A percentile compares a stretch with the other conserved stretches of the same genome.
These are phyloP conservation scores for Penicillium herquei DNA, from an alignment of 495 filamentous ascomycete species.

Conservation along the genomic window DNA sequence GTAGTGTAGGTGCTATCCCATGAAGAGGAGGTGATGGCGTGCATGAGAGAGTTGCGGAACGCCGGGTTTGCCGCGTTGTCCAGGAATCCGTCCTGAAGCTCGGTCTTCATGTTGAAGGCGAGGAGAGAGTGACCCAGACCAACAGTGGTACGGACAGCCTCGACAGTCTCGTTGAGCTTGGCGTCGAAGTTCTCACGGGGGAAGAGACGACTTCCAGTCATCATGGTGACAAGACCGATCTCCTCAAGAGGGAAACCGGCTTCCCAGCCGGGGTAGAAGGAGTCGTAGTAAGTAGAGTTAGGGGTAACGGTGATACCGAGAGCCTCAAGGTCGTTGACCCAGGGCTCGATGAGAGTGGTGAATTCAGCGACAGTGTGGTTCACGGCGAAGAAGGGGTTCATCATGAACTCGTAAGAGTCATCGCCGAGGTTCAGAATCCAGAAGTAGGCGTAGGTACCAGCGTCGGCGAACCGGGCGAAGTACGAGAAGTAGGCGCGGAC, in stretches of 20 bases:
- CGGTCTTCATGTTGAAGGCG: conserved; percentile 50
- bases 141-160: conserved; percentile 43
- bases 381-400: conserved; percentile 46
- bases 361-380: conserved; percentile 50
- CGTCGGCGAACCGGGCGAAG: conserved; percentile 47
- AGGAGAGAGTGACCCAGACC: conserved; percentile 42
- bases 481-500: conserved; percentile 45
- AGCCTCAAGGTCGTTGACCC: conserved; percentile 35
- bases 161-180: conserved; percentile 43
- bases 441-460: conserved; percentile 57
- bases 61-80: conserved; percentile 53
- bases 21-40: conserved; percentile 44
- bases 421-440: conserved; percentile 19
- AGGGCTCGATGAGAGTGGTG: conserved; percentile 44
- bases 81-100: conserved; percentile 20
- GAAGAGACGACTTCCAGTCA: conserved; percentile 50
- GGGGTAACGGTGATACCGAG: conserved; percentile 40
- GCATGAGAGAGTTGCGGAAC: conserved; percentile 52
- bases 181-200: conserved; percentile 47
- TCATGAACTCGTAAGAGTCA: conserved; percentile 17
- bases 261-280: conserved; percentile 47
- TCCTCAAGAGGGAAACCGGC: conserved; percentile 47
- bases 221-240: conserved; percentile 37
- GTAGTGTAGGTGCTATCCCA: conserved; percentile 21
- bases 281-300: conserved; percentile 48